These are phyloP conservation scores for Aspergillus calidoustus DNA, from an alignment of 2,329 filamentous ascomycete genomes.

Conservation along the genomic window DNA sequence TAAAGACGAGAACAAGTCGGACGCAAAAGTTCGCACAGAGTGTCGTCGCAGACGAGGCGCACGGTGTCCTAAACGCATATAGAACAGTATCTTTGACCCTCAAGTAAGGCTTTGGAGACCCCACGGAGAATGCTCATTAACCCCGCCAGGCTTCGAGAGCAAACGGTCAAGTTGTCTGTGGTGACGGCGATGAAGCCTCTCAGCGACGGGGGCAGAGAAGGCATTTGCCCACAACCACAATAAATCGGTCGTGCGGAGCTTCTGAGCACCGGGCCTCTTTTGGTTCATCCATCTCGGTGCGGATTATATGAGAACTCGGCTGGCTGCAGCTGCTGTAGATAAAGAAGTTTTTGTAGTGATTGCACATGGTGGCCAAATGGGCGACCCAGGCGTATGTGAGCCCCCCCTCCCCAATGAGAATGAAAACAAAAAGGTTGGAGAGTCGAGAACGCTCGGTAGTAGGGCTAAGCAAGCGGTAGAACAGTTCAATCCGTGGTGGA, in stretches of 20 bases:
- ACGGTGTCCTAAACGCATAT: background rate
- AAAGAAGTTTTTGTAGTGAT: conserved; percentile 76
- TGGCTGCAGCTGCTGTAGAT: conserved; percentile 74
- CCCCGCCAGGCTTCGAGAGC: background rate
- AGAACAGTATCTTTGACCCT: background rate
- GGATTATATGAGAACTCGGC: conserved; percentile 72
- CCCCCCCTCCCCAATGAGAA: background rate
- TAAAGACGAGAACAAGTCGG: background rate
- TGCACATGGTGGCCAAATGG: conserved; percentile 51
- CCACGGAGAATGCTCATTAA: background rate
- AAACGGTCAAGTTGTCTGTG: background rate
- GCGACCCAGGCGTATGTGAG: background rate
- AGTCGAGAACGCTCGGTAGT: background rate
- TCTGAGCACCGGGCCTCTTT: conserved; percentile 62
- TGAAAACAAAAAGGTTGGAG: background rate
- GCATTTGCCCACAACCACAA: conserved; percentile 69
- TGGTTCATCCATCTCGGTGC: conserved; percentile 69
- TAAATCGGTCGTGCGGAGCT: conserved; percentile 74
- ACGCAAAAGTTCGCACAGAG: background rate
- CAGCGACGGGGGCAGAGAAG: conserved; percentile 51
- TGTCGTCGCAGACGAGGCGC: background rate
- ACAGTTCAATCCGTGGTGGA: background rate
- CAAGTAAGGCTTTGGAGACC: background rate
- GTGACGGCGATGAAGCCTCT: conserved; percentile 10
- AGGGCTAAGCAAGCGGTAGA: background rate